Base-by-base conservation (phyloP, 306 rosid genomes). In the Gillenia trifoliata region DNA sequence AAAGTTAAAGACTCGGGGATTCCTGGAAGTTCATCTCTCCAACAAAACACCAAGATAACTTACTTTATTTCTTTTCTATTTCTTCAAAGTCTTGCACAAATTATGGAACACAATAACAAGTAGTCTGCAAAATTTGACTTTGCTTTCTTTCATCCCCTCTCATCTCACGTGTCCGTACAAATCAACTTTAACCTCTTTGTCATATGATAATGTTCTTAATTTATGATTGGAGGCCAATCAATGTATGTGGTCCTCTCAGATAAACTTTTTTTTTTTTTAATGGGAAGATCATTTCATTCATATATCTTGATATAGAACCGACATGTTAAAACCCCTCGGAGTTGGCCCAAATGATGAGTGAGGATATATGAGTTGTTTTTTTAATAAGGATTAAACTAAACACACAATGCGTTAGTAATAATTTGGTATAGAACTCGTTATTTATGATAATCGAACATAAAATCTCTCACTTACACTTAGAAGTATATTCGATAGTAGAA, bases 11-110 rank as follows among this genome's bases (percentile, higher is more conserved):
- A 6, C 65, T n/a, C n/a, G n/a, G 43, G 74, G 41, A 45, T 85
- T 67, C 80, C 74, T 47, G 73, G 71, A 79, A 82, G 73, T 74
- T 66, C 68, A 23, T 78, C 45, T 43, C 69, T 45, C 19, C 50
- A 45, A 13, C 16, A 9, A 67, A 36, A 22, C 43, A 20, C 43
- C 73, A 73, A 64, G 66, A 75, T 73, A 73, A 81, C 76, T 26
- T 49, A 50, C 19, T 63, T 73, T 63, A 55, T 71, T 5, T 22
- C 4, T 50, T 34, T 0, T 63, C 0, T 68, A 5, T 25, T 55
- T 7, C 66, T 23, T 57, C 10, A 3, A 6, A 22, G 50, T 57
- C 33, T 25, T 43, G 47, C 26, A 7, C 11, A 3, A 72, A 26
- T 31, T 28, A n/a, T 38, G 0, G 50, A 8, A 8, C n/a, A 69